Evolutionary conservation across 192 early-diverging fungal species (phyloP), one percentile per base, ranked within the genome.

Genomic region (Umbelopsis vinacea): DNA sequence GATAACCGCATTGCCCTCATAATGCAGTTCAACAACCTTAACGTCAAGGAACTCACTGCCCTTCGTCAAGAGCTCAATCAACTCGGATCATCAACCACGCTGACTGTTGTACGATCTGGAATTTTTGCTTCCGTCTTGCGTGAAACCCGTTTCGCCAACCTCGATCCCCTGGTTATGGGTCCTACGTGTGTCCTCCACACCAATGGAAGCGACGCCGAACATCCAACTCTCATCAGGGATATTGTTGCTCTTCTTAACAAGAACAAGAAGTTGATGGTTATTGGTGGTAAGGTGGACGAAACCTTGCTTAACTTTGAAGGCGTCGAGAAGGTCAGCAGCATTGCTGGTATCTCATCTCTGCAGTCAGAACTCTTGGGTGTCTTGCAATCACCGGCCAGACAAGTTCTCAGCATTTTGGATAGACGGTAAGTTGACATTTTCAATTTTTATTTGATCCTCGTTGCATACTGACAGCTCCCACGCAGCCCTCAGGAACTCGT

Each of bases 11-110:
- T 84, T 46, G 54, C 87, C 43, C 74, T 89, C 60, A 80, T 89
- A 43, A 76, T 82, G 46, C 87, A 89, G 67, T 85, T 87, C 76
- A 89, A 89, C 79, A 89, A 89, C 70, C 79, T 89, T 70, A 83
- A 82, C 0, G 81, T 89, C 33, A 67, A 77, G 40, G 87, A 89
- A 71, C 74, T 85, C 70, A 79, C 80, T 14, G 48, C 77, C 66
- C 72, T 89, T 46, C 82, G 87, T 52, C 76, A 81, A 60, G 81
- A 85, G 6, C 71, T 89, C 14, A 46, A 33, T 17, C 71, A 46
- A 6, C 50, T 71, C 0, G 66, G 74, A 26, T 63, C 76, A 6
- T 68, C 70, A 23, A 74, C 81, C 3, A 75, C 82, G 6, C 70
- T 89, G 60, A 83, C 75, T 15, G 79, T 82, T 6, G 50, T 85